Evolutionary conservation across 768 basidiomycete species (phyloP), one percentile per base, ranked within the genome.

Genomic region (Ramaria sp.): DNA sequence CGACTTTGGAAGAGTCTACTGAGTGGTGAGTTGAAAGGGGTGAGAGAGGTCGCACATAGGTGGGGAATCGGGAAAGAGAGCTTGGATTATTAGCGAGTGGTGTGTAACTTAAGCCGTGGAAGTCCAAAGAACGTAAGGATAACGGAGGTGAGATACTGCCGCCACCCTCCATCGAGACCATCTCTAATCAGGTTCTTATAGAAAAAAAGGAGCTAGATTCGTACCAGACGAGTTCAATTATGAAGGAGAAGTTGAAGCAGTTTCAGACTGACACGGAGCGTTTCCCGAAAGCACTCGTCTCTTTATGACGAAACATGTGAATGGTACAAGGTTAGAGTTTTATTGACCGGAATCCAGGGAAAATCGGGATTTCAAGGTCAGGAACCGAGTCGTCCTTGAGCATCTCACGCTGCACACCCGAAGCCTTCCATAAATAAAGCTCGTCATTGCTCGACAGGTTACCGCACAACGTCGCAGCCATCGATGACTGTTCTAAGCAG

Each of bases 301-400:
- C 88, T 62, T 69, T 88, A 27, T 78, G 78, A n/a, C 71, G 85
- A 57, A 88, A 87, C 60, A 85, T 87, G 83, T 75, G 85, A 41
- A 78, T 79, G 71, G 76, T 80, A 28, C 75, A 75, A 68, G 75
- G 73, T 71, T 52, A 13, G 15, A 38, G 65, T 69, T 58, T 66
- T 67, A 49, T 53, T 66, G 32, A 62, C 24, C 27, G 10, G 90
- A 95, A n/a, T n/a, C n/a, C n/a, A n/a, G n/a, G n/a, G n/a, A n/a
- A n/a, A n/a, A n/a, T n/a, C n/a, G n/a, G n/a, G n/a, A n/a, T n/a
- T n/a, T n/a, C n/a, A n/a, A n/a, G n/a, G n/a, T n/a, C n/a, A n/a
- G n/a, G n/a, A n/a, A n/a, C n/a, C n/a, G n/a, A n/a, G n/a, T n/a
- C n/a, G n/a, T n/a, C n/a, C n/a, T n/a, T n/a, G n/a, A n/a, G n/a